Evolutionary conservation across 805 yeast genomes (phyloP).

Genomic region (Wickerhamiella nectarea): DNA sequence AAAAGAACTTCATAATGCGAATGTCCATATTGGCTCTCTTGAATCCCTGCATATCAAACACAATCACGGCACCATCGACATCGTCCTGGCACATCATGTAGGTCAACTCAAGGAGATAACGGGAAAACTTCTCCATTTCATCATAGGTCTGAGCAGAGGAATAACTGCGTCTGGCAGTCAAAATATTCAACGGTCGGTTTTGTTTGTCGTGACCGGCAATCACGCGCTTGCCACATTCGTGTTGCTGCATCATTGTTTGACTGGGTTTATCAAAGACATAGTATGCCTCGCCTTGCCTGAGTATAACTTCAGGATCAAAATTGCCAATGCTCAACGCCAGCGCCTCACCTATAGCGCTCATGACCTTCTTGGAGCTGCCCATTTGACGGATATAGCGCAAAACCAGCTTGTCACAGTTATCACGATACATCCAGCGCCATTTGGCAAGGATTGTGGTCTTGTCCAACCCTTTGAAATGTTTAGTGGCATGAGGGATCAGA

Average conservation of each 20-base stretch:
- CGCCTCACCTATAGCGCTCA: conserved; percentile 60
- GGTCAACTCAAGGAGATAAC: conserved; percentile 68
- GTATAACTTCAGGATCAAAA: conserved; percentile 44
- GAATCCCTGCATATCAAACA: conserved; percentile 80
- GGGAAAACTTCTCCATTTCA: conserved; percentile 63
- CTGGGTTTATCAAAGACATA: conserved; percentile 28
- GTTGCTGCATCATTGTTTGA: conserved; percentile 35
- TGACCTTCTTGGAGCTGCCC: conserved; percentile 56
- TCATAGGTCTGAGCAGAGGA: conserved; percentile 52
- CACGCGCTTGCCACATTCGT: conserved; percentile 4
- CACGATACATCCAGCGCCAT: conserved; percentile 25
- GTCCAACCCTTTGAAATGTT: neutral
- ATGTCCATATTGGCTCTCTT: conserved; percentile 89
- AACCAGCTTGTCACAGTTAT: conserved; percentile 65
- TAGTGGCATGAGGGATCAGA: neutral
- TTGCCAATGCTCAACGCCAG: conserved; percentile 61
- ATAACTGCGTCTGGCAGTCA: conserved; percentile 52
- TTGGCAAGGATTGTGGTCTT: neutral
- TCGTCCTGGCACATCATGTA: conserved; percentile 62
- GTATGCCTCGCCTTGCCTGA: conserved; percentile 60
- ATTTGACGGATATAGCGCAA: conserved; percentile 72
- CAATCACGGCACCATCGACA: conserved; percentile 63
- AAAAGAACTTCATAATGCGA: conserved; percentile 76
- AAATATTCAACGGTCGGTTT: conserved; percentile 17
- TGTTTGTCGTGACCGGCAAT: conserved; percentile 6